Conservation (phyloP, 202 grass and related monocot species). For the Zoysia matrella region DNA sequence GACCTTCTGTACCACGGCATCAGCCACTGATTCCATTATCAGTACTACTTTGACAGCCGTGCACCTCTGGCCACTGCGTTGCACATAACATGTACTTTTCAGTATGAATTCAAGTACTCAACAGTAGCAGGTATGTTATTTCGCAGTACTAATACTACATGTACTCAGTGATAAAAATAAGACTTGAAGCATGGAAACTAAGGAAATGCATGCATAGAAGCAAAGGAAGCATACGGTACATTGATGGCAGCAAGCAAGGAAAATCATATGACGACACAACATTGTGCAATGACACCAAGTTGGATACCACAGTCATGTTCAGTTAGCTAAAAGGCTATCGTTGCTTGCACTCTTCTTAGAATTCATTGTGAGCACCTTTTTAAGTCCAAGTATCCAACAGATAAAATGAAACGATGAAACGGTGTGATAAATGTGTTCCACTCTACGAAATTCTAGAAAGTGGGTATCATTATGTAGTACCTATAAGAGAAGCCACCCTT, state of each 20-base stretch:
- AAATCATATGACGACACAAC: conserved; percentile 18
- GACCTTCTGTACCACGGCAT: too few species aligned
- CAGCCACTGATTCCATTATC: conserved; percentile 51
- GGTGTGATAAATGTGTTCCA: not conserved
- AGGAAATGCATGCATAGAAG: not conserved
- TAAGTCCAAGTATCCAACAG: not conserved
- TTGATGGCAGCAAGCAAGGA: conserved; percentile 22
- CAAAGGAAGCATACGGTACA: conserved; percentile 7
- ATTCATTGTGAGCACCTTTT: not conserved
- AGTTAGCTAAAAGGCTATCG: conserved; percentile 30
- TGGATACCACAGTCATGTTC: conserved; percentile 36
- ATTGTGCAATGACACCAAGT: conserved; percentile 35
- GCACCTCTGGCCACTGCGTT: conserved; percentile 89
- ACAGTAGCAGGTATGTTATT: not conserved
- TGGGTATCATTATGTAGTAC: conserved; percentile 40
- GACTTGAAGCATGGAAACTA: conserved; percentile 15
- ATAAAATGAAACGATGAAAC: conserved; percentile 1
- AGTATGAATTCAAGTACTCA: conserved; percentile 23
- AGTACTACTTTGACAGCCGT: conserved; percentile 97
- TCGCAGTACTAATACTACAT: not conserved
- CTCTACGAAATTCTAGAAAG: not conserved
- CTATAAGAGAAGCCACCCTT: conserved; percentile 99
- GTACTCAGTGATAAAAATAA: not conserved
- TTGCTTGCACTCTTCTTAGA: conserved; percentile 22
- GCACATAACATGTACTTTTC: conserved; percentile 32